Conservation (phyloP, 805 yeast genomes). For the Blastobotrys chiropterorum region DNA sequence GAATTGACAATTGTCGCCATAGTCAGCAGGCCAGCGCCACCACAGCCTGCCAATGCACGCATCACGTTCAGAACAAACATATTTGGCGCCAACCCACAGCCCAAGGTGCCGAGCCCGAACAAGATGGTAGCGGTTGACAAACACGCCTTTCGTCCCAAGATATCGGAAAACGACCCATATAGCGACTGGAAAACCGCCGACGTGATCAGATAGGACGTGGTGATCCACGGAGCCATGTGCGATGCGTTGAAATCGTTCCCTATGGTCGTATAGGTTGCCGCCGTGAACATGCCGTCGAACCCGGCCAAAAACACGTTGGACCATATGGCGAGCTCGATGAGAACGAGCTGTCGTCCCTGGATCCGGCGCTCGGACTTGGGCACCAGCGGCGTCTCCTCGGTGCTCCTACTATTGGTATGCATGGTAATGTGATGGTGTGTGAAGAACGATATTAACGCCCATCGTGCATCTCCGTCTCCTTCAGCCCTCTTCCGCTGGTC, state of each 20-base stretch:
- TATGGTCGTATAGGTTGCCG: slow-evolving; percentile 42
- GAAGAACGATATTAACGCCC: too few relatives aligned
- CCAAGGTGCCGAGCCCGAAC: slow-evolving; percentile 13
- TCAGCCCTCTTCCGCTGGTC: too few relatives aligned
- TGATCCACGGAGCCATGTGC: slow-evolving; percentile 54
- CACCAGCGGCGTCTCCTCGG: background rate
- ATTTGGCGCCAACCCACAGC: slow-evolving; percentile 10
- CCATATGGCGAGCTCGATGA: slow-evolving; percentile 23
- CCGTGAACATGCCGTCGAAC: slow-evolving; percentile 44
- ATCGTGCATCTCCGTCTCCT: too few relatives aligned
- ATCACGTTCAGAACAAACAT: slow-evolving; percentile 2
- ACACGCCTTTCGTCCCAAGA: slow-evolving; percentile 30
- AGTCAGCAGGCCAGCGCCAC: slow-evolving; percentile 16
- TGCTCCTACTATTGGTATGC: too few relatives aligned
- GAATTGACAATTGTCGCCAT: slow-evolving; percentile 25
- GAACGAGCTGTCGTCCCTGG: slow-evolving; percentile 5
- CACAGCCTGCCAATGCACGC: too few relatives aligned
- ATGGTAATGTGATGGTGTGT: too few relatives aligned
- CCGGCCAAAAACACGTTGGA: slow-evolving; percentile 41
- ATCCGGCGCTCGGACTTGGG: background rate
- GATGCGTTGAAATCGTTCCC: slow-evolving; percentile 46
- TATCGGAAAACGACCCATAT: slow-evolving; percentile 59
- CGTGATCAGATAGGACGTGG: slow-evolving; percentile 55
- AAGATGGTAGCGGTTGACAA: slow-evolving; percentile 30
- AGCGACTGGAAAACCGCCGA: slow-evolving; percentile 64